phyloP scores from a whole-genome alignment of 2,329 filamentous ascomycete species.

The Calonectria honghensis region DNA sequence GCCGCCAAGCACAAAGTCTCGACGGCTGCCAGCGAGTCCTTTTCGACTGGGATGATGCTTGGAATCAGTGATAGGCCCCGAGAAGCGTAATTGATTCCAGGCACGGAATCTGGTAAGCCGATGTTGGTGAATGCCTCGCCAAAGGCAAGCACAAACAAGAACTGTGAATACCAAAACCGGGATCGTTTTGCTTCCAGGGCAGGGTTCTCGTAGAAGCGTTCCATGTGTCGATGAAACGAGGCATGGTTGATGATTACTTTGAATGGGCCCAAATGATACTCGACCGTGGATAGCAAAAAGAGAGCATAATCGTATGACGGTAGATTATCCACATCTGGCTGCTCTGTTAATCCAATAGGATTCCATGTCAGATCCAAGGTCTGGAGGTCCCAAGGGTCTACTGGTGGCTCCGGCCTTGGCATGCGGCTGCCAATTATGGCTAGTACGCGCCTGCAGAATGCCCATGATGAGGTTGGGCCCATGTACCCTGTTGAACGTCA shows the following conservation, averaged over 20 bases:
- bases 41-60: slow-evolving; percentile 24
- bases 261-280: slow-evolving; percentile 36
- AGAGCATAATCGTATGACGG: slow-evolving; percentile 34
- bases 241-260: slow-evolving; percentile 28
- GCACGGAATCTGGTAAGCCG: neutral
- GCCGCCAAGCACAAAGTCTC: neutral
- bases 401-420: slow-evolving; percentile 29
- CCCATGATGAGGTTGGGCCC: slow-evolving; percentile 39
- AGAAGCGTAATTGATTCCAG: slow-evolving; percentile 24
- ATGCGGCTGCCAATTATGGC: slow-evolving; percentile 34
- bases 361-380: slow-evolving; percentile 32
- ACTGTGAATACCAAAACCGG: slow-evolving; percentile 35
- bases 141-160: slow-evolving; percentile 35
- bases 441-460: slow-evolving; percentile 37
- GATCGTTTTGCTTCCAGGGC: slow-evolving; percentile 3
- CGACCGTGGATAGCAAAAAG: slow-evolving; percentile 19
- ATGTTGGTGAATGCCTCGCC: slow-evolving; percentile 22
- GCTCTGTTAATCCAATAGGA: slow-evolving; percentile 26
- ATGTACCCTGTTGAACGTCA: slow-evolving; percentile 32
- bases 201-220: slow-evolving; percentile 36
- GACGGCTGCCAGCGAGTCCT: neutral
- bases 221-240: slow-evolving; percentile 14
- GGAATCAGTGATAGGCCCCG: slow-evolving; percentile 29
- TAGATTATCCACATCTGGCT: slow-evolving; percentile 31
- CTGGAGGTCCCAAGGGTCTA: slow-evolving; percentile 33